These are phyloP conservation scores for Cephaloascus fragrans DNA, from an alignment of 805 yeast species.

Conservation along the genomic window DNA sequence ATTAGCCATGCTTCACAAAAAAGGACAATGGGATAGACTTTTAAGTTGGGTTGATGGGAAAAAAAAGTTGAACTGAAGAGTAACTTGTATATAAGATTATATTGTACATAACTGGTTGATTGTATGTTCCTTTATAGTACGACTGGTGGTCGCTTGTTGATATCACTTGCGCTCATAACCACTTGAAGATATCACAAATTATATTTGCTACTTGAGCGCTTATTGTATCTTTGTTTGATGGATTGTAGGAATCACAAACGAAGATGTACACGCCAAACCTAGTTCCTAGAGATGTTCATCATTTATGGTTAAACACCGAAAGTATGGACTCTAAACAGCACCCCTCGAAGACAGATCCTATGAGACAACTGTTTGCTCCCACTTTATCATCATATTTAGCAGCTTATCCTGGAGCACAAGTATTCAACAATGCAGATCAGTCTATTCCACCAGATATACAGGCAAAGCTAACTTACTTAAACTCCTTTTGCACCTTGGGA, in stretches of 20 bases:
- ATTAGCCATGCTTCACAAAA: constrained; percentile 89
- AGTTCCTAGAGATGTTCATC: constrained; percentile 34
- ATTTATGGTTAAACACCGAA: constrained; percentile 23
- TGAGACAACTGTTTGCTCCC: constrained; percentile 30
- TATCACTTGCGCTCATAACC: no score
- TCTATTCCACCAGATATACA: background rate
- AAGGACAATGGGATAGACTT: constrained; percentile 82
- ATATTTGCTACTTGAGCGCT: no score
- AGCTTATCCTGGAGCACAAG: constrained; percentile 25
- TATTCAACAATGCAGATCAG: constrained; percentile 3
- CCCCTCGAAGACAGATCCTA: constrained; percentile 1
- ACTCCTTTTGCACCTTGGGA: constrained; percentile 33
- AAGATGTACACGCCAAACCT: constrained; percentile 39
- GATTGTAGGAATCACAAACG: no score
- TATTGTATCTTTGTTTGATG: no score
- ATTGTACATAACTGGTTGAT: background rate
- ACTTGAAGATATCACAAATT: no score
- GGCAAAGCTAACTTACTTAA: constrained; percentile 7
- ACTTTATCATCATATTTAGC: constrained; percentile 47
- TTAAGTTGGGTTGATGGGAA: background rate
- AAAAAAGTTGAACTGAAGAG: background rate
- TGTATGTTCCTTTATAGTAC: no score
- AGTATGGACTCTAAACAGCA: background rate
- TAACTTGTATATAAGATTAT: no score
- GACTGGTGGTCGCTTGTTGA: no score